phyloP scores from a whole-genome alignment of 2,329 filamentous ascomycete genomes.

The Thielaviopsis populi region DNA sequence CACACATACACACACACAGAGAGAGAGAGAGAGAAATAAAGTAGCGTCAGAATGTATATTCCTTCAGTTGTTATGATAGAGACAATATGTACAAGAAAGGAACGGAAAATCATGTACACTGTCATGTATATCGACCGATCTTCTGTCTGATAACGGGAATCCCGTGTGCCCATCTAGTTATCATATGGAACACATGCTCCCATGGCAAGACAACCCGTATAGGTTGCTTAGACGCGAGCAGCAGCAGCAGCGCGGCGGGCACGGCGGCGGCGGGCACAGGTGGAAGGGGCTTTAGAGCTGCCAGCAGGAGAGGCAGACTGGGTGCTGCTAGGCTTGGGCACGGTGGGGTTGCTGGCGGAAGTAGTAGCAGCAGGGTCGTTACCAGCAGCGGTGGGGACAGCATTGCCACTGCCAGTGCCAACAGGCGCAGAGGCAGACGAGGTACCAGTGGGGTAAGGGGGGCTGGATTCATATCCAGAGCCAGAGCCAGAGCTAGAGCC shows the following conservation, averaged over 20 bases:
- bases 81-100: no score
- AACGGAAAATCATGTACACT: no score
- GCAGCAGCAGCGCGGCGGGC: constrained; percentile 6
- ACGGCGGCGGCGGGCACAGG: constrained; percentile 6
- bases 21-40: no score
- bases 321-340: neutral
- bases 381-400: neutral
- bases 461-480: neutral
- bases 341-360: neutral
- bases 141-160: no score
- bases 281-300: neutral
- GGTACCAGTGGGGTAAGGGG: constrained; percentile 6
- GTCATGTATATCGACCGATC: no score
- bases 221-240: no score
- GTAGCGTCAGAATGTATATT: no score
- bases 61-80: no score
- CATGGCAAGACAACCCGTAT: no score
- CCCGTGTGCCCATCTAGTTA: neutral
- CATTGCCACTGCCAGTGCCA: neutral
- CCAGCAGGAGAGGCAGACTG: neutral
- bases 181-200: no score
- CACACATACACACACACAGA: no score
- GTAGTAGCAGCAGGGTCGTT: constrained; percentile 2
- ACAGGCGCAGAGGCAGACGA: constrained; percentile 9
- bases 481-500: neutral